Evolutionary conservation across 2,329 filamentous ascomycete species (phyloP).

Genomic region (Talaromyces rugulosus): DNA sequence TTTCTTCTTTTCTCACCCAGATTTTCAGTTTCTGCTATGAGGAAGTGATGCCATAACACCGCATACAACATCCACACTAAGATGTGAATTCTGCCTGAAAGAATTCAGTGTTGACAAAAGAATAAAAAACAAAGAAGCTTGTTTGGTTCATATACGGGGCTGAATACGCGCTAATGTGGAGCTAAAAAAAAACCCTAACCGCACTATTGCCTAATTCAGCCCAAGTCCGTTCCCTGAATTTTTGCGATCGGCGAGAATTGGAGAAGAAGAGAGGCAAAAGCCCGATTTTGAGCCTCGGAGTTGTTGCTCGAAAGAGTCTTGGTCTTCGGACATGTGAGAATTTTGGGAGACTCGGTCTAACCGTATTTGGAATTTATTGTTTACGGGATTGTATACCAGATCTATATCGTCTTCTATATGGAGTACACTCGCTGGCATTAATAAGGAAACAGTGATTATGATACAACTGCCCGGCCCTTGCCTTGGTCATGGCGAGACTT

Average conservation of each 20-base stretch:
- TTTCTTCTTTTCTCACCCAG: neutral
- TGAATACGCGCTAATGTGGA: neutral
- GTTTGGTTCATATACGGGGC: neutral
- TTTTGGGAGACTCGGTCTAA: neutral
- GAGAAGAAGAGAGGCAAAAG: neutral
- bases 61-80: neutral
- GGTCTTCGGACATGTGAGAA: neutral
- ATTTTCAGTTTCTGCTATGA: neutral
- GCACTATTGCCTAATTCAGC: neutral
- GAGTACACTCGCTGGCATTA: too few relatives aligned
- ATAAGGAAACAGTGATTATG: neutral
- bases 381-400: too few relatives aligned
- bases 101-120: neutral
- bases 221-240: neutral
- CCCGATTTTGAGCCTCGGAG: neutral
- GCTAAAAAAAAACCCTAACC: neutral
- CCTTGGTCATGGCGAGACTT: neutral
- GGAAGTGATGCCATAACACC: neutral
- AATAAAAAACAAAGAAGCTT: neutral
- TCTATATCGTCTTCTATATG: neutral
- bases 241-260: neutral
- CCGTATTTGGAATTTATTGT: neutral
- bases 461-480: neutral
- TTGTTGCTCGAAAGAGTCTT: neutral
- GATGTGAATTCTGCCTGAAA: neutral